Conservation (phyloP, 768 basidiomycete species). For the Sporobolomyces pararoseus region DNA sequence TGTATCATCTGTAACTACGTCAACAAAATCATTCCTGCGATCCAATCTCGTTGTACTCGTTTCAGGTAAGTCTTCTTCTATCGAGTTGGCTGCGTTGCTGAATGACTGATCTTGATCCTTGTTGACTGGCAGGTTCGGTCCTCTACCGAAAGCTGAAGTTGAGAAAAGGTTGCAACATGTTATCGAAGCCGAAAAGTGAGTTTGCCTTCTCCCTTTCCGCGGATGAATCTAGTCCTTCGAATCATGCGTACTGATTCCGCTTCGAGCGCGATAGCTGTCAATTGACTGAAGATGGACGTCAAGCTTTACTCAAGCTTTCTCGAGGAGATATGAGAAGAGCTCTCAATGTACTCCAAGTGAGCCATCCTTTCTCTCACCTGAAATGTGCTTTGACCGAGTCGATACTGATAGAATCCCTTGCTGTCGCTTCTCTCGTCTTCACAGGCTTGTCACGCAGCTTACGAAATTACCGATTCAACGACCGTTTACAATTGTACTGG, state of each 20-base stretch:
- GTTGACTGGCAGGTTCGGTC: slow-evolving; percentile 62
- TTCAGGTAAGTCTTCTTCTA: slow-evolving; percentile 58
- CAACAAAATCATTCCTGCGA: slow-evolving; percentile 97
- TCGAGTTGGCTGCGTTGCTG: not conserved
- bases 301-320: slow-evolving; percentile 86
- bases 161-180: slow-evolving; percentile 75
- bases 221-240: not conserved
- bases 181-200: slow-evolving; percentile 74
- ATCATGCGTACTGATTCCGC: too few relatives aligned
- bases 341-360: slow-evolving; percentile 79
- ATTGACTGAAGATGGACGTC: slow-evolving; percentile 76
- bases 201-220: not conserved
- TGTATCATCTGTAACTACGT: slow-evolving; percentile 99
- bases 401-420: too few relatives aligned
- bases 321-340: slow-evolving; percentile 97
- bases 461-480: slow-evolving; percentile 77
- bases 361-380: not conserved
- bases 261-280: slow-evolving; percentile 85
- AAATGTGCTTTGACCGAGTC: not conserved
- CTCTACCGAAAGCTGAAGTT: slow-evolving; percentile 77
- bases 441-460: slow-evolving; percentile 95
- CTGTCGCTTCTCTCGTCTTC: too few relatives aligned
- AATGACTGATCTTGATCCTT: not conserved
- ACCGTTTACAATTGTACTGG: slow-evolving; percentile 97
- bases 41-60: slow-evolving; percentile 95